Conservation (phyloP, 768 basidiomycete species). For the Mycena vulgaris region DNA sequence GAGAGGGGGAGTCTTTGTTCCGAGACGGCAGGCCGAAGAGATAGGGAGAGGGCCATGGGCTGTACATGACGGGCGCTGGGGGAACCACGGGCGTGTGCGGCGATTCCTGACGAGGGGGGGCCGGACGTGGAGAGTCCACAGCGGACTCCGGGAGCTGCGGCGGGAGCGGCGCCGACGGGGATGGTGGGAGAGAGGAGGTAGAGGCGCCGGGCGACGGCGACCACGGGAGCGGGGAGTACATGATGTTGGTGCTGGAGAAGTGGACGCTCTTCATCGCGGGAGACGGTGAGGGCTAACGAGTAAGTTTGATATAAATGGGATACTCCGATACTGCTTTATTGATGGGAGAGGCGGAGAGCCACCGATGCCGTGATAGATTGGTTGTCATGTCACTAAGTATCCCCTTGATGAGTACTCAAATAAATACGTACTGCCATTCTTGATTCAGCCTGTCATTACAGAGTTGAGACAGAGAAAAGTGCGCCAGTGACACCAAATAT, state of each 20-base stretch:
- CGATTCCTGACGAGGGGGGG: not conserved
- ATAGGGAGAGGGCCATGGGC: constrained; percentile 15
- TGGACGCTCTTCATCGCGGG: constrained; percentile 31
- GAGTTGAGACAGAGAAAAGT: no score
- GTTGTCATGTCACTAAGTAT: not conserved
- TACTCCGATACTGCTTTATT: not conserved
- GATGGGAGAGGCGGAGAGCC: not conserved
- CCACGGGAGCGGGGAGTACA: constrained; percentile 36
- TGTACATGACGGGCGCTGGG: constrained; percentile 17
- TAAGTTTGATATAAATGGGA: not conserved
- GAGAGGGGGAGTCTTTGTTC: constrained; percentile 34
- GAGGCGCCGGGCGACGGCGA: constrained; percentile 19
- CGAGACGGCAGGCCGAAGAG: not conserved
- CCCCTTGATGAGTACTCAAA: constrained; percentile 8
- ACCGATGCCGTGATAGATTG: constrained; percentile 10
- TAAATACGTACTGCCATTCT: not conserved
- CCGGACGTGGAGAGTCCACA: not conserved
- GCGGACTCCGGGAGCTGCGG: not conserved
- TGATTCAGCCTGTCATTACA: not conserved
- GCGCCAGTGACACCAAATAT: no score
- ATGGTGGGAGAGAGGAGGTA: constrained; percentile 29
- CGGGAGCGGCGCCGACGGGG: constrained; percentile 5
- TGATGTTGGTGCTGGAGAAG: constrained; percentile 32
- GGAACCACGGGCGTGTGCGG: not conserved
- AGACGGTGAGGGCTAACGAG: not conserved